Evolutionary conservation across 176 grass and related monocot genomes (phyloP).

Genomic region (Musa itinerans): DNA sequence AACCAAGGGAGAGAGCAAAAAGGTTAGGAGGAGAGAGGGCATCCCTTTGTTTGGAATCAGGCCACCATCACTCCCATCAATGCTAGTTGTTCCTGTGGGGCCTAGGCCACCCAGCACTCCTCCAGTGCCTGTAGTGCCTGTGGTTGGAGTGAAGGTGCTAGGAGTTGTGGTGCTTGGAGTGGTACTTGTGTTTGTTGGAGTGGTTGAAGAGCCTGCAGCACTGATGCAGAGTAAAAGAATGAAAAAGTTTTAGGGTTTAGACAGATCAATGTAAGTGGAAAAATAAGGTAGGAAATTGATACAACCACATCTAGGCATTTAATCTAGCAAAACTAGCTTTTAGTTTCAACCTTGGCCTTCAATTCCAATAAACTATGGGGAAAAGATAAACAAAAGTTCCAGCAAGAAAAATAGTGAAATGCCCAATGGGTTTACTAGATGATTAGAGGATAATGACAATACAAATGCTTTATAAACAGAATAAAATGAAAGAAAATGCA

Average conservation of each 20-base stretch:
- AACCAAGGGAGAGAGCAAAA: neutral
- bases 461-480: no score
- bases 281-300: neutral
- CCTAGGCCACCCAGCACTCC: neutral
- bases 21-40: neutral
- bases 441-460: no score
- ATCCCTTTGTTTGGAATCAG: neutral
- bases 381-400: neutral
- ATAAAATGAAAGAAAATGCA: no score
- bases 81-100: neutral
- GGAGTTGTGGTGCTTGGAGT: neutral
- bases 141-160: neutral
- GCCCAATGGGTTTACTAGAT: neutral
- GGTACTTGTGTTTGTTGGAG: neutral
- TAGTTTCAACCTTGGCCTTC: no score
- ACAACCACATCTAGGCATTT: neutral
- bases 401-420: neutral
- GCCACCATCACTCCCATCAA: constrained; percentile 1
- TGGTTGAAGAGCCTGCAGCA: constrained; percentile 4
- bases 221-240: neutral
- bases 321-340: no score
- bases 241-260: neutral
- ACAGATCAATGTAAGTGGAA: neutral
- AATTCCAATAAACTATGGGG: neutral
- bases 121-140: neutral